phyloP scores from a whole-genome alignment of 176 grass and related monocot species.

The Aegilops bicornis region DNA sequence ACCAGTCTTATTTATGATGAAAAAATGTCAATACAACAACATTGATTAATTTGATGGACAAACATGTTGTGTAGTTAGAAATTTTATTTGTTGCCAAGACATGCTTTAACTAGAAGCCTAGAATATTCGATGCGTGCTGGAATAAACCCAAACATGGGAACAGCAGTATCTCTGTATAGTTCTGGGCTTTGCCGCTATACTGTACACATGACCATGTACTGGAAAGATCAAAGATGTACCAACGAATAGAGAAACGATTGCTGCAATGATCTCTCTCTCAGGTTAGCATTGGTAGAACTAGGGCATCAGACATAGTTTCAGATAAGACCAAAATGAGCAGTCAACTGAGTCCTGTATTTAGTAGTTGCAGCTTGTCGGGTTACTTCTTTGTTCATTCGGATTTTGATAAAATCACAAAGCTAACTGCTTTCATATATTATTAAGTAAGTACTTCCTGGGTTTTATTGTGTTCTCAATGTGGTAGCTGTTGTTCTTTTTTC shows the following conservation, averaged over 20 bases:
- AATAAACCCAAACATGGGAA: not conserved
- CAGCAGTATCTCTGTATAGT: not conserved
- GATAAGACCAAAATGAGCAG: not conserved
- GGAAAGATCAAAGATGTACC: slow-evolving; percentile 28
- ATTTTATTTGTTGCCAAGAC: not conserved
- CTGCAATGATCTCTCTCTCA: not conserved
- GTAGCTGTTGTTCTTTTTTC: not conserved
- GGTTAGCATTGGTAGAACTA: not conserved
- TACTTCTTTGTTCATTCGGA: not conserved
- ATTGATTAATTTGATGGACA: not conserved
- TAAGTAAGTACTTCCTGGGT: not conserved
- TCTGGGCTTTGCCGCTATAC: not conserved
- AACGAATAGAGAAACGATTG: not conserved
- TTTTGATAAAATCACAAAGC: slow-evolving; percentile 5
- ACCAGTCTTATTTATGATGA: not conserved
- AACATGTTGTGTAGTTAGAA: not conserved
- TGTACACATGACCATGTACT: slow-evolving; percentile 10
- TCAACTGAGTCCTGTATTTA: not conserved
- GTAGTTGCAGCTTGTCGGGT: not conserved
- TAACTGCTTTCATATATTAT: not conserved
- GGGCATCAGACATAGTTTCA: not conserved
- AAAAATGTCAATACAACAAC: not conserved
- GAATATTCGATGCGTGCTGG: not conserved
- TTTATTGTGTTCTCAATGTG: slow-evolving; percentile 4
- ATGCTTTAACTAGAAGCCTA: slow-evolving; percentile 22